Evolutionary conservation across 2,329 filamentous ascomycete genomes (phyloP).

Genomic region (Fusarium lateritium): DNA sequence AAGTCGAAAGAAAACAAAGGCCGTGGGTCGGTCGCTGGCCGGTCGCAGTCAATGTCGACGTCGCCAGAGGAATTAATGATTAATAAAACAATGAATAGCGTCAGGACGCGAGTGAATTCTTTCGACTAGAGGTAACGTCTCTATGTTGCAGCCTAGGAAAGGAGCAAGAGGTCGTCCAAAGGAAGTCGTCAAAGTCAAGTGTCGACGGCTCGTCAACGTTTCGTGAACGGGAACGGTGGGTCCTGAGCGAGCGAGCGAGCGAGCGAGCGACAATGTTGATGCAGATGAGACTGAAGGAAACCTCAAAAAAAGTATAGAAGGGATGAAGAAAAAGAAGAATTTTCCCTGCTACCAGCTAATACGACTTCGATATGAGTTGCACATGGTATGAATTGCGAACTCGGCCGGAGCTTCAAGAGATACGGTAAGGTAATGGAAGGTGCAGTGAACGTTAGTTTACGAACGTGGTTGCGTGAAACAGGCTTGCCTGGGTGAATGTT

Average conservation of each 20-base stretch:
- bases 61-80: constrained; percentile 42
- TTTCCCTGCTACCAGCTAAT: constrained; percentile 46
- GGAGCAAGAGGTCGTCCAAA: constrained; percentile 29
- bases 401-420: constrained; percentile 35
- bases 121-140: constrained; percentile 9
- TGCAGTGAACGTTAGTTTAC: constrained; percentile 22
- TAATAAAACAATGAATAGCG: constrained; percentile 33
- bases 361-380: constrained; percentile 37
- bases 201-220: constrained; percentile 43
- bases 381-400: constrained; percentile 44
- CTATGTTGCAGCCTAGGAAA: constrained; percentile 16
- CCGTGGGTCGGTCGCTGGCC: constrained; percentile 39
- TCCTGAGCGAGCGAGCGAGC: constrained; percentile 37
- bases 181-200: constrained; percentile 39
- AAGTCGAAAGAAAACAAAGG: constrained; percentile 50
- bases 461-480: constrained; percentile 34
- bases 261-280: constrained; percentile 28
- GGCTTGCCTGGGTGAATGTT: constrained; percentile 35
- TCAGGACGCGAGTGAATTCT: constrained; percentile 2
- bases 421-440: constrained; percentile 23
- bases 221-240: constrained; percentile 47
- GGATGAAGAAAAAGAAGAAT: constrained; percentile 34
- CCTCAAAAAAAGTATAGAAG: constrained; percentile 23
- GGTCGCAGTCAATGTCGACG: constrained; percentile 37
- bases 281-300: constrained; percentile 20